Evolutionary conservation across 257 asterid genomes (phyloP).

Genomic region (Solanum clarkiae): DNA sequence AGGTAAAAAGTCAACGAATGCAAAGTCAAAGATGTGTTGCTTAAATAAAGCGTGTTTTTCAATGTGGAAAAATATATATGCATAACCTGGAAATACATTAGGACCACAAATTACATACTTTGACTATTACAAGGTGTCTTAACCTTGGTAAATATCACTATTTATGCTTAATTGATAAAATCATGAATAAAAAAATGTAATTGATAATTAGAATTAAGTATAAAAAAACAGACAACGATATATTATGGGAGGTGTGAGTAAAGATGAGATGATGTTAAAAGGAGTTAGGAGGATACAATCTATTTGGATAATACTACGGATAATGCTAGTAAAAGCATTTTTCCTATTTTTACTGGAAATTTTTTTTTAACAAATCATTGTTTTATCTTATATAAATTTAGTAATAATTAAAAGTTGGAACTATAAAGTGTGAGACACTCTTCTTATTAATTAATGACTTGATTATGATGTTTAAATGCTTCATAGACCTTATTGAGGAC

Average conservation of each 20-base stretch:
- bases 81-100: not conserved
- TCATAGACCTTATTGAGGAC: not conserved
- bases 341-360: too few relatives aligned
- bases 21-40: not conserved
- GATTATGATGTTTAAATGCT: not conserved
- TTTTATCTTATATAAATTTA: not conserved
- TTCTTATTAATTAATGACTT: not conserved
- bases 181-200: accelerated
- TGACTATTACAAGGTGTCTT: not conserved
- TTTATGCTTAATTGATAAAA: not conserved
- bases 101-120: not conserved
- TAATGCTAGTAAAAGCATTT: too few relatives aligned
- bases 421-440: not conserved
- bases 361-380: not conserved
- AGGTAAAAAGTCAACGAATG: not conserved
- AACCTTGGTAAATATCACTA: not conserved
- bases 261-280: too few relatives aligned
- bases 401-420: not conserved
- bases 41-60: not conserved
- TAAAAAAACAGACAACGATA: too few relatives aligned
- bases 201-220: too few relatives aligned
- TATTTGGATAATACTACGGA: too few relatives aligned
- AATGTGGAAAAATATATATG: not conserved
- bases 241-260: too few relatives aligned
- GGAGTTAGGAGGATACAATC: too few relatives aligned